Base-by-base conservation (phyloP, 1,284 basidiomycete species). In the Flammula alnicola region DNA sequence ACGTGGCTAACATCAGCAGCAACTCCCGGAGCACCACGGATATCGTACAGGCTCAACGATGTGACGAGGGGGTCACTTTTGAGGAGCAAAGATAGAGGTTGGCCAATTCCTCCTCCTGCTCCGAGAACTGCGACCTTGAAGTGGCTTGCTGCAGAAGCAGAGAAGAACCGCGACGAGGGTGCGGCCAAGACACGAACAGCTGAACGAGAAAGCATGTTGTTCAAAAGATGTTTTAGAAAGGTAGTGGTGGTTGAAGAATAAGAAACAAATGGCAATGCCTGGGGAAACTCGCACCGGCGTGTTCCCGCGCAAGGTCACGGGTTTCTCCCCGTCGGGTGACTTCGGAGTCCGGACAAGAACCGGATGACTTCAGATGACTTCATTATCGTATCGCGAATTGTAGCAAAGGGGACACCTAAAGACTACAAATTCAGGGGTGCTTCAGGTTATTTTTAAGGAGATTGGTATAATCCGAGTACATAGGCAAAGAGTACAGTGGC, bases 1-100 rank as follows among this genome's bases (percentile, higher is more conserved):
- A 99, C 86, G 77, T 98, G 96, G 74, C 87, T 89, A 55, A 95
- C 86, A 73, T 95, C 93, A 36, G 92, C 91, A 57, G 92, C 93
- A 55, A 98, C 93, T 80, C 93, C 93, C 56, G 92, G 91, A 23
- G 93, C 91, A 59, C 91, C 91, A 61, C 90, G 88, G 69, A 96
- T 94, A 79, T 96, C 93, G 75, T 94, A 96, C 56, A 95, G 77
- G 71, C 80, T 85, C 62, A 92, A 70, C 57, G 79, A 78, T 26
- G 89, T 82, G 61, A 95, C 91, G 58, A 91, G 74, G 30, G 88
- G 88, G 77, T 96, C 88, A 57, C 74, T 81, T 79, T 96, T 95
- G 67, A 95, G 83, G 59, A 96, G 79, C 58, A 96, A 77, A 49
- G 93, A 94, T 61, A 95, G 78, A 63, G 91, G 91, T 71, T 95